Evolutionary conservation across 148 eudicot species (phyloP), one percentile per base, ranked within the genome.

Genomic region (Rhododendron molle): DNA sequence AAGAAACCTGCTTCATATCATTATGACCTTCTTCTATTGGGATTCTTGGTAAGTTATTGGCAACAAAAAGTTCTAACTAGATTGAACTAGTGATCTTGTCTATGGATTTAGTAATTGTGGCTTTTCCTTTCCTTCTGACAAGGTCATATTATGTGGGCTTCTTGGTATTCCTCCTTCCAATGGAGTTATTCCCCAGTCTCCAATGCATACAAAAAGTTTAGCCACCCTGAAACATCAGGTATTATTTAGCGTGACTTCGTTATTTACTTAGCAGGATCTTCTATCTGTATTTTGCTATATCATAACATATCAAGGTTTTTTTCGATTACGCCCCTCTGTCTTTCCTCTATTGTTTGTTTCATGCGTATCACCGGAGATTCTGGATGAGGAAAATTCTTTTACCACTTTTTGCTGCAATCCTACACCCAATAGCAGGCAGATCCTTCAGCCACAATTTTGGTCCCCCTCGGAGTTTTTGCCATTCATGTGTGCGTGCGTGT

Each of bases 171-270:
- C 99, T 82, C 99, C 99, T 23, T 90, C 99, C 82, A 97, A 95
- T 90, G 99, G 99, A 87, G 99, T 97, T 67, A 97, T 97, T 89
- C 99, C 99, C 77, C 99, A 97, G 85, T 97, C 99, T 89, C 99
- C 99, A 65, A 97, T 97, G 99, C 99, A 97, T 83, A 97, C 99
- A 26, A 97, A 94, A 91, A 97, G 99, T 88, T 90, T 97, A 89
- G 99, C 99, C 86, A 95, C 98, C 78, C 92, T 97, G 85, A 97
- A 97, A 86, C 99, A 97, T 84, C 99, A 94, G 95, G 99, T 96
- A 95, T 46, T 18, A 81, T 76, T 81, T 80, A 43, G 1, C 15
- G 32, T 18, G 50, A 32, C 58, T 12, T 30, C 1, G 23, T 13
- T 47, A 50, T 77, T 47, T 83, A 36, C 65, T 36, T 86, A 30